These are phyloP conservation scores for Climacium dendroides DNA, from an alignment of 225 moss, liverwort and hornwort genomes.

Conservation along the genomic window DNA sequence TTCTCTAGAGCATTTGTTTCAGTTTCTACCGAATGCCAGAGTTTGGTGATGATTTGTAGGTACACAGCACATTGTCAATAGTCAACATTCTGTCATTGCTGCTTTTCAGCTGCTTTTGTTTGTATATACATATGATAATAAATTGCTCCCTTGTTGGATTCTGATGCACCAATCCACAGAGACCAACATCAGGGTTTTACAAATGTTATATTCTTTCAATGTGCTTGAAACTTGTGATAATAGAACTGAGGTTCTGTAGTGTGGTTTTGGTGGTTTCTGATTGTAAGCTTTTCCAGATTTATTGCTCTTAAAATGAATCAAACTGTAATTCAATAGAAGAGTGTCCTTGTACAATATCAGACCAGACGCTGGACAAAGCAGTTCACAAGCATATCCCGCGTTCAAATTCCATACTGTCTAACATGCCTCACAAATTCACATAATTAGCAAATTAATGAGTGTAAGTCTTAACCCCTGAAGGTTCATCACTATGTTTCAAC, in stretches of 20 bases:
- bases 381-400: neutral
- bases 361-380: neutral
- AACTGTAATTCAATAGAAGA: neutral
- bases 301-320: neutral
- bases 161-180: neutral
- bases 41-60: conserved; percentile 20
- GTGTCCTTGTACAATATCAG: neutral
- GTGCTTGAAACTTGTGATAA: neutral
- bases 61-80: conserved; percentile 12
- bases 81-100: neutral
- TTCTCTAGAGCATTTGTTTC: conserved; percentile 16
- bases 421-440: neutral
- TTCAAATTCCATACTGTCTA: neutral
- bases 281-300: neutral
- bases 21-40: conserved; percentile 17
- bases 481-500: neutral
- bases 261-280: neutral
- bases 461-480: neutral
- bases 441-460: neutral
- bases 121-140: conserved; percentile 17
- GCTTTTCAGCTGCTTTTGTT: conserved; percentile 5
- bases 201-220: neutral
- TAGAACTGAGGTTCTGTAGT: neutral
- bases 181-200: neutral
- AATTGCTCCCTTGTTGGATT: neutral